phyloP scores from a whole-genome alignment of 345 rosid genomes.

The Psidium guajava region DNA sequence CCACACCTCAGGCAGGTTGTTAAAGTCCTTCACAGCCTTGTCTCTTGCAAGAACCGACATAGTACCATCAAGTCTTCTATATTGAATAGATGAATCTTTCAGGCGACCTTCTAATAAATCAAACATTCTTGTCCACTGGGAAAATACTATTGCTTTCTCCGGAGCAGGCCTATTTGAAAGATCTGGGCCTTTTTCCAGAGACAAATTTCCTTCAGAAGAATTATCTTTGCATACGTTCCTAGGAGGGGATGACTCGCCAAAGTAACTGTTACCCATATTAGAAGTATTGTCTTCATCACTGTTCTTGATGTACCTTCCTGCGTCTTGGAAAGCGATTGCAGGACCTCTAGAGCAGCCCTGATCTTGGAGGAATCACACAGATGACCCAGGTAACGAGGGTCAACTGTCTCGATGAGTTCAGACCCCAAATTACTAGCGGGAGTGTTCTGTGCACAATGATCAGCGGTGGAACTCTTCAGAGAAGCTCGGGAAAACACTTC shows the following conservation, averaged over 20 bases:
- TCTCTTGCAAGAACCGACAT: conserved; percentile 92
- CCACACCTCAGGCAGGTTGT: conserved; percentile 85
- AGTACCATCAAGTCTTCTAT: conserved; percentile 96
- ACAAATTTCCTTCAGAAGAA: conserved; percentile 8
- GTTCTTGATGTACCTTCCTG: conserved; percentile 12
- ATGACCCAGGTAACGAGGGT: conserved; percentile 13
- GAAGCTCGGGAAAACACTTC: conserved; percentile 45
- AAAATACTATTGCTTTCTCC: conserved; percentile 89
- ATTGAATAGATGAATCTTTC: conserved; percentile 56
- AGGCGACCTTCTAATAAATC: conserved; percentile 80
- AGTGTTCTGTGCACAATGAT: conserved; percentile 15
- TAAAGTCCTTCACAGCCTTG: too few species aligned
- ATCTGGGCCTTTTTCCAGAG: conserved; percentile 6
- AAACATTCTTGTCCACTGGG: conserved; percentile 97
- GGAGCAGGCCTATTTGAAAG: conserved; percentile 27
- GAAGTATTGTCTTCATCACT: conserved; percentile 9
- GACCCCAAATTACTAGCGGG: conserved; percentile 21
- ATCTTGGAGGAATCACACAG: conserved; percentile 71
- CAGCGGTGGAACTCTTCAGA: conserved; percentile 25
- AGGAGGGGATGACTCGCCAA: conserved; percentile 13
- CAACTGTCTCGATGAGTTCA: conserved; percentile 14
- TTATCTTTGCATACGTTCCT: not conserved
- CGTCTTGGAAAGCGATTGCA: conserved; percentile 45
- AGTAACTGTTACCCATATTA: conserved; percentile 1
- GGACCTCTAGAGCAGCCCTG: conserved; percentile 76